Conservation (phyloP, 2,329 filamentous ascomycete genomes). For the Bipolaris victoriae region DNA sequence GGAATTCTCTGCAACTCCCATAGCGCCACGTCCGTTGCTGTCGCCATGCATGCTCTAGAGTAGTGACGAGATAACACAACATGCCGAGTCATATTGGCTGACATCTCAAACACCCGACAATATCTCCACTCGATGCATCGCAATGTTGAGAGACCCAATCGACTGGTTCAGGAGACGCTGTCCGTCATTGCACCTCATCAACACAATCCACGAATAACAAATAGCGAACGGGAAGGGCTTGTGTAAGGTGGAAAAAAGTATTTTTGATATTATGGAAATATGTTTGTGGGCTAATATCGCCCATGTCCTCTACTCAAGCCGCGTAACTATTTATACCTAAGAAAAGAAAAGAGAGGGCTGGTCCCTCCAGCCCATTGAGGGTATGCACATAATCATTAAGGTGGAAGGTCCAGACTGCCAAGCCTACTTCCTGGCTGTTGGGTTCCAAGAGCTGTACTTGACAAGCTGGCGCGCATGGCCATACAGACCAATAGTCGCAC, state of each 20-base stretch:
- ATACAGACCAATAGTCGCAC: constrained; percentile 55
- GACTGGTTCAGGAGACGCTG: neutral
- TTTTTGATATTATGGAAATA: neutral
- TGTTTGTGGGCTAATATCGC: neutral
- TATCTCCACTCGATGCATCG: neutral
- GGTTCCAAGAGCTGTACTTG: constrained; percentile 56
- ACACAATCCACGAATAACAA: neutral
- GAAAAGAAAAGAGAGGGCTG: neutral
- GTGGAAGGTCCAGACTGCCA: neutral
- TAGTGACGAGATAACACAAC: neutral
- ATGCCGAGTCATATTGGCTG: neutral
- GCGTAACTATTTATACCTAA: constrained; percentile 1
- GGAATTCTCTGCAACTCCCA: neutral
- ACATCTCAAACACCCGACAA: neutral
- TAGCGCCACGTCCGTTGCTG: neutral
- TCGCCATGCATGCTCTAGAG: neutral
- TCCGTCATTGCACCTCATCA: neutral
- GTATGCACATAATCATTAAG: constrained; percentile 2
- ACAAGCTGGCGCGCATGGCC: constrained; percentile 56
- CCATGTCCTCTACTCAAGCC: neutral
- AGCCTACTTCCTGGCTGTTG: constrained; percentile 49
- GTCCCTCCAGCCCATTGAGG: neutral
- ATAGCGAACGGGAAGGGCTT: neutral
- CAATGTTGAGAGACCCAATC: neutral
- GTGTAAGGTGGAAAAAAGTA: neutral